Evolutionary conservation across 495 filamentous ascomycete species (phyloP).

Genomic region (Talaromyces wortmannii): DNA sequence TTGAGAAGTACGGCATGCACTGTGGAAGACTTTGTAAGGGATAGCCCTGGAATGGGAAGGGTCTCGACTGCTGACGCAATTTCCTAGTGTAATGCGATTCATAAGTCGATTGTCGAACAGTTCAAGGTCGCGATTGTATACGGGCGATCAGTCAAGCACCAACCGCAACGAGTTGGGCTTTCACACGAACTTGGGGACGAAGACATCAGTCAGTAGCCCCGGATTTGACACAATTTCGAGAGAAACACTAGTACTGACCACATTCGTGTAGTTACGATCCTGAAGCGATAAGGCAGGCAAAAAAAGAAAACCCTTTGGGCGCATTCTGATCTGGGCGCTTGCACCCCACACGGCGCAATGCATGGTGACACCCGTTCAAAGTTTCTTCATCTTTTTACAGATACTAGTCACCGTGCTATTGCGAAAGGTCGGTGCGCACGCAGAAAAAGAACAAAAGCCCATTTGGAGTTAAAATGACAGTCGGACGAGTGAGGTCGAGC

Average conservation of each 20-base stretch:
- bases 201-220: conserved; percentile 75
- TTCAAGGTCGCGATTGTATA: conserved; percentile 96
- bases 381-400: no score
- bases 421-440: no score
- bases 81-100: conserved; percentile 85
- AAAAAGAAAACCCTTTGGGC: neutral
- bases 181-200: conserved; percentile 90
- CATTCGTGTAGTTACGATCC: conserved; percentile 68
- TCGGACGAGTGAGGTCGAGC: no score
- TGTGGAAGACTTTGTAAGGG: conserved; percentile 92
- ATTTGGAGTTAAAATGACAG: no score
- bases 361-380: neutral
- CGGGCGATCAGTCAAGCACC: conserved; percentile 96
- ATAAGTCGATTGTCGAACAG: conserved; percentile 90
- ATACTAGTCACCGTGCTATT: no score
- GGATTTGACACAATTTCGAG: conserved; percentile 2
- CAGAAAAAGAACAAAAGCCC: no score
- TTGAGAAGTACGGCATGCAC: conserved; percentile 74
- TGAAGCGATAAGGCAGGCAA: conserved; percentile 67
- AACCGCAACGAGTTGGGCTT: conserved; percentile 92
- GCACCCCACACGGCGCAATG: neutral
- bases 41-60: neutral
- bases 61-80: conserved; percentile 5
- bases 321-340: neutral
- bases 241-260: conserved; percentile 13